A percentile compares a stretch with the other conserved stretches of the same genome.
Conservation (phyloP, 805 yeast genomes). For the Jamesozyma jinghongensis region DNA sequence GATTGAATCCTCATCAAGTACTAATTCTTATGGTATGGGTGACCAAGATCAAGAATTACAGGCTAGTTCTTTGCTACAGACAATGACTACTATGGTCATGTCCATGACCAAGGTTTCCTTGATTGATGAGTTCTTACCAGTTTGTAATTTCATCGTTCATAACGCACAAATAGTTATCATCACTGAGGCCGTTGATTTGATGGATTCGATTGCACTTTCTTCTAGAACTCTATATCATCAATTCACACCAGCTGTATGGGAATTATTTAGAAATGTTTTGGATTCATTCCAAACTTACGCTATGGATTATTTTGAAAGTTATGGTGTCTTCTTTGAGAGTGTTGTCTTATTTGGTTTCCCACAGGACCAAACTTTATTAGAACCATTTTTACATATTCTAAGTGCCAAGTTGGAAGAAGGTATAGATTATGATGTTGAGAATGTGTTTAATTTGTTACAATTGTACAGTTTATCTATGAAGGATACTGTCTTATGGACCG, state of each 20-base stretch:
- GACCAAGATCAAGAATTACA: slow-evolving; percentile 59
- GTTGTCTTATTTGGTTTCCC: slow-evolving; percentile 45
- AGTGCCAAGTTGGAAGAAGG: slow-evolving; percentile 24
- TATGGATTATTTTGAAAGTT: slow-evolving; percentile 47
- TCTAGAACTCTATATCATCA: slow-evolving; percentile 37
- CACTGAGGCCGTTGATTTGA: slow-evolving; percentile 54
- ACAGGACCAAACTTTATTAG: slow-evolving; percentile 22
- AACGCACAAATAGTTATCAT: slow-evolving; percentile 53
- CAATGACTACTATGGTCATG: slow-evolving; percentile 63
- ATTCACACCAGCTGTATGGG: slow-evolving; percentile 48
- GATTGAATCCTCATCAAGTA: slow-evolving; percentile 32
- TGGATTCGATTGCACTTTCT: slow-evolving; percentile 46
- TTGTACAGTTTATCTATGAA: slow-evolving; percentile 27
- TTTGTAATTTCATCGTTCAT: slow-evolving; percentile 47
- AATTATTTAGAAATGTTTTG: slow-evolving; percentile 38
- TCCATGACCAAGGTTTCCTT: slow-evolving; percentile 53
- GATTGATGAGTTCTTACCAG: slow-evolving; percentile 48
- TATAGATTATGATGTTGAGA: slow-evolving; percentile 33
- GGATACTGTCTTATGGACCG: slow-evolving; percentile 25
- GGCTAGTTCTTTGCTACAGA: slow-evolving; percentile 56
- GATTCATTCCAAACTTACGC: slow-evolving; percentile 53
- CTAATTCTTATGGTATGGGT: slow-evolving; percentile 26
- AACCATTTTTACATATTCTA: slow-evolving; percentile 23
- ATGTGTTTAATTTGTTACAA: slow-evolving; percentile 29
- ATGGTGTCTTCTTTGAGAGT: slow-evolving; percentile 48